Evolutionary conservation across 2,329 filamentous ascomycete species (phyloP), one percentile per base, ranked within the genome.

Genomic region (Calonectria pseudoturangicola): DNA sequence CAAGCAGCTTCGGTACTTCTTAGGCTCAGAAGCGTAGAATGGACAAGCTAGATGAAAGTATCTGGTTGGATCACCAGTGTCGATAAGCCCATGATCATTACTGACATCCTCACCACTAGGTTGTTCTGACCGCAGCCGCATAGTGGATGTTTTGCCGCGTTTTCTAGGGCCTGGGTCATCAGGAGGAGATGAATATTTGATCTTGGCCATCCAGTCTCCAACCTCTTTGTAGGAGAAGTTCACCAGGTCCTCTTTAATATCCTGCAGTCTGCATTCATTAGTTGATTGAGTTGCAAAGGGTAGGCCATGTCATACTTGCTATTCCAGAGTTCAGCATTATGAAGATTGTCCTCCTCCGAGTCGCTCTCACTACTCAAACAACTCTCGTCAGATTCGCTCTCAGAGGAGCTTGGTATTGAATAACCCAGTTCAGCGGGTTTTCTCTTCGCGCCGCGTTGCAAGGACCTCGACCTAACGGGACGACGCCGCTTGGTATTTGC

Each of bases 1-100:
- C 5, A 66, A 7, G 18, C 63, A 66, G 33, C 30, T 16, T 18
- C n/a, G 2, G n/a, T 66, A 51, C 39, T 66, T 66, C 4, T 41
- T 9, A 18, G 63, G 45, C n/a, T 66, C 13, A 1, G 30, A 39
- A 5, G 36, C 12, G 21, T 41, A 39, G 33, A 66, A 66, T 41
- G 63, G 63, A 18, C 63, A 66, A 9, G 28, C 45, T 13, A 66
- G 25, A 25, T 51, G 63, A 41, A 60, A 41, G 47, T 28, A 50
- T 15, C 13, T 50, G 25, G 25, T 28, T 21, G 47, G 21, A 28
- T 15, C 4, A 25, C n/a, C 5, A 2, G 21, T 12, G 47, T 5
- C 21, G 25, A 28, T 9, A 25, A n/a, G 47, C 5, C 27, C 21
- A 5, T n/a, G 9, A 15, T 50, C 12, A 28, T 27, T 28, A 28